phyloP scores from a whole-genome alignment of 805 yeast genomes.

The Isabelozyma rhagii region DNA sequence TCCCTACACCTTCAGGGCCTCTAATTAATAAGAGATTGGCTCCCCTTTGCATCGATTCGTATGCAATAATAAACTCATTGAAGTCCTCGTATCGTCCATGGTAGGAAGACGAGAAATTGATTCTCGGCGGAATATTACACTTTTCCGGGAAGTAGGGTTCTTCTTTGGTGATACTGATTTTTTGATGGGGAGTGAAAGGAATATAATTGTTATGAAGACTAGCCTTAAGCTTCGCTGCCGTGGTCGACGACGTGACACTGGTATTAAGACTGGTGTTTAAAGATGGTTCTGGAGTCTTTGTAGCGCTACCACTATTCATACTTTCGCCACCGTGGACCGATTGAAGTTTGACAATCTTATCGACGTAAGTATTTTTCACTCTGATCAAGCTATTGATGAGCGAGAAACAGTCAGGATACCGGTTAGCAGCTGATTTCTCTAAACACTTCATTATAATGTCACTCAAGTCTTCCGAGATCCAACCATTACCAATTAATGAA shows the following conservation, averaged over 20 bases:
- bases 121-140: constrained; percentile 6
- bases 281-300: neutral
- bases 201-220: neutral
- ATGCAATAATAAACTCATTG: constrained; percentile 2
- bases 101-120: constrained; percentile 3
- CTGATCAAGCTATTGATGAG: constrained; percentile 34
- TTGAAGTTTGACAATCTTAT: neutral
- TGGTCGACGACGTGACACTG: neutral
- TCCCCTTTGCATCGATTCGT: constrained; percentile 8
- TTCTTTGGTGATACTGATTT: neutral
- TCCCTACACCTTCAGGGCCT: constrained; percentile 48
- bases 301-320: neutral
- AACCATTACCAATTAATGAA: constrained; percentile 16
- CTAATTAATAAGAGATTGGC: constrained; percentile 26
- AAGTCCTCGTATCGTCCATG: constrained; percentile 12
- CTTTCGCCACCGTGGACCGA: neutral
- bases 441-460: constrained; percentile 40
- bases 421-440: constrained; percentile 35
- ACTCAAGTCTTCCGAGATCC: constrained; percentile 30
- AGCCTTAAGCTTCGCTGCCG: neutral
- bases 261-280: neutral
- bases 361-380: constrained; percentile 17
- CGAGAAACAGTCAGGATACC: constrained; percentile 34
- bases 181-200: neutral
- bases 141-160: neutral